A percentile compares a stretch with the other conserved stretches of the same genome.
Evolutionary conservation across 805 yeast species (phyloP).

Genomic region (Wickerhamiella shivajii): DNA sequence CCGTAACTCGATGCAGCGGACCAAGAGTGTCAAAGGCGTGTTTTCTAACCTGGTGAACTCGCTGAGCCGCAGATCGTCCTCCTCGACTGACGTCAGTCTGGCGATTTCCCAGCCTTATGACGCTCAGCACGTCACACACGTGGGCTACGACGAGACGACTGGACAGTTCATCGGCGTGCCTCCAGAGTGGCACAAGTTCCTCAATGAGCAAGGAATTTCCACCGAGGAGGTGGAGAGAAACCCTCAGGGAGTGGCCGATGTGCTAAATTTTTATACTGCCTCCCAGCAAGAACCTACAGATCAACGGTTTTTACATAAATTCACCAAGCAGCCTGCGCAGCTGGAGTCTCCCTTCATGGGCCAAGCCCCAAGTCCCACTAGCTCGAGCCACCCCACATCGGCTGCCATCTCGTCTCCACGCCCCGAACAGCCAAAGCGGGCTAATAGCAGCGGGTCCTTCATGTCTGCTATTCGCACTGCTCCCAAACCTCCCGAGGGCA

Average conservation of each 20-base stretch:
- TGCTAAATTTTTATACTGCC: slow-evolving; percentile 55
- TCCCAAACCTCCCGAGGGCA: slow-evolving; percentile 3
- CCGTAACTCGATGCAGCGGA: neutral
- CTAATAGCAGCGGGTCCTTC: slow-evolving; percentile 3
- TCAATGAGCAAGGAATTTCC: slow-evolving; percentile 77
- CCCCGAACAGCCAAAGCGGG: slow-evolving; percentile 2
- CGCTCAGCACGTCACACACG: slow-evolving; percentile 87
- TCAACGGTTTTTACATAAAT: slow-evolving; percentile 17
- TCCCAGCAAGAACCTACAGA: slow-evolving; percentile 16
- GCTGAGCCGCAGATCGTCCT: slow-evolving; percentile 4
- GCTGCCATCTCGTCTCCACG: neutral
- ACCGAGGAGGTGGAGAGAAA: slow-evolving; percentile 77
- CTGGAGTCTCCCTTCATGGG: slow-evolving; percentile 5
- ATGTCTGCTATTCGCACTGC: slow-evolving; percentile 7
- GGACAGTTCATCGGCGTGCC: slow-evolving; percentile 90
- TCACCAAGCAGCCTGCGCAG: slow-evolving; percentile 7
- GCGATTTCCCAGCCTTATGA: slow-evolving; percentile 91
- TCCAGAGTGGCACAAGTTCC: slow-evolving; percentile 74
- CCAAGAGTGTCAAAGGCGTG: neutral
- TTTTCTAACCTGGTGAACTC: slow-evolving; percentile 8
- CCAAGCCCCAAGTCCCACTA: neutral
- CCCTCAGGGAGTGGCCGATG: slow-evolving; percentile 89
- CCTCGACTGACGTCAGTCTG: slow-evolving; percentile 25
- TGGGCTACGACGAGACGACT: slow-evolving; percentile 69
- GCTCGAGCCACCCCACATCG: neutral